Base-by-base conservation (phyloP, 139 green algal genomes). In the Helicosporidium sp. region DNA sequence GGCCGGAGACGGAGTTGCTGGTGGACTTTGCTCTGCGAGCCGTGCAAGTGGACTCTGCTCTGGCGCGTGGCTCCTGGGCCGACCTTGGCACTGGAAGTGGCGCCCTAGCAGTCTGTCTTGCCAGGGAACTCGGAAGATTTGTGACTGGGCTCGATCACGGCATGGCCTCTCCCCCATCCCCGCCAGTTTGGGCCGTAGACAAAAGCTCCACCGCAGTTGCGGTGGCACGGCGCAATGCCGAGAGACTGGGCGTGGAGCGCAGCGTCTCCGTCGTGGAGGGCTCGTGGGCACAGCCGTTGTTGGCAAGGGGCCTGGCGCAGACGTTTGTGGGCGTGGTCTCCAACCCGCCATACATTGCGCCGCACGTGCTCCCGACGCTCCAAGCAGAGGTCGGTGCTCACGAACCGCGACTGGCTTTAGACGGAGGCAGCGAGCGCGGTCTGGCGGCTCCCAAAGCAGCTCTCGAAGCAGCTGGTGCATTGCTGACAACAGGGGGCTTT, bases 301-400 rank as follows among this genome's bases (percentile, higher is more conserved):
- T 59, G 25, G 42, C 25, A 8, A 34, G 42, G 28, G 49, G 43
- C 2, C 40, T 51, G 26, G 25, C 39, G 1, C 50, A 58, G 51
- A 61, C 74, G 10, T 34, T 93, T 8, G 68, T 60, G n/a, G 86
- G 82, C 15, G 47, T 95, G 5, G 53, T 95, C 6, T 84, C 68
- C 62, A 95, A 95, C 61, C 85, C 85, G 13, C 85, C 85, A 5
- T 95, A 95, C 70, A 93, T 95, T 22, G 65, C 73, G 3, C 40
- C 41, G 0, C 26, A 45, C 1, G 23, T 82, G 33, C 68, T 96
- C 61, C 26, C 40, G 1, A 53, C 48, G 7, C 52, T 89, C 60
- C 77, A 69, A 52, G 51, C 51, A 24, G 58, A 68, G 41, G 58
- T 68, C 15, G 62, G 66, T 2, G 46, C 37, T 16, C 81, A 94